phyloP scores from a whole-genome alignment of 805 yeast genomes.

The Candida piceae region DNA sequence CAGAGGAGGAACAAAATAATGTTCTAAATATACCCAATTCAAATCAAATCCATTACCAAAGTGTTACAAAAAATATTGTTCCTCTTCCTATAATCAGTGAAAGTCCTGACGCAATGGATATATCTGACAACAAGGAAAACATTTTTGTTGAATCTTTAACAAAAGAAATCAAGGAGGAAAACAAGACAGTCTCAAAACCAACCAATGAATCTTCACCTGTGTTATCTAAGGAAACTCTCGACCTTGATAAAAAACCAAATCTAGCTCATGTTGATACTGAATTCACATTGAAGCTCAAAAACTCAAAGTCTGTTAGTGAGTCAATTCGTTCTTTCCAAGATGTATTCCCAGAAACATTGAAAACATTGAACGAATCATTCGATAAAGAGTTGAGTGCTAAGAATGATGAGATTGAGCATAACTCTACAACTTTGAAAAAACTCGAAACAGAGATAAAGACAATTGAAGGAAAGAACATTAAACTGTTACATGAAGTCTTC shows the following conservation, averaged over 20 bases:
- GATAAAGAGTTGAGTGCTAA: slow-evolving; percentile 34
- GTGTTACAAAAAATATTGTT: not conserved
- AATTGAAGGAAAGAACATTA: slow-evolving; percentile 15
- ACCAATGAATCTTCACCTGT: too few relatives aligned
- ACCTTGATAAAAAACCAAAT: too few relatives aligned
- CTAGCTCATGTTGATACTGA: too few relatives aligned
- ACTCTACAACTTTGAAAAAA: slow-evolving; percentile 36
- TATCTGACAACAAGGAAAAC: slow-evolving; percentile 47
- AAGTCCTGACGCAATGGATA: slow-evolving; percentile 23
- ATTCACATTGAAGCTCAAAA: slow-evolving; percentile 3
- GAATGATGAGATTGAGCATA: slow-evolving; percentile 48
- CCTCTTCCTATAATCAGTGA: not conserved
- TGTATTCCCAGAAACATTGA: slow-evolving; percentile 17
- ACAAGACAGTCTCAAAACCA: too few relatives aligned
- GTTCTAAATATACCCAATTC: not conserved
- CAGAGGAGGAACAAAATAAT: not conserved
- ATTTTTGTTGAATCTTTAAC: slow-evolving; percentile 31
- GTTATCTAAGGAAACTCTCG: too few relatives aligned
- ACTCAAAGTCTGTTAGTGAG: slow-evolving; percentile 4
- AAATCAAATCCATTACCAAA: too few relatives aligned
- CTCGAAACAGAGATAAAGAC: slow-evolving; percentile 36
- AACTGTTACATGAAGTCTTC: slow-evolving; percentile 16
- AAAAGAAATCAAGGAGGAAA: slow-evolving; percentile 1
- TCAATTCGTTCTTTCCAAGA: slow-evolving; percentile 17
- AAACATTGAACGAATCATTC: slow-evolving; percentile 19